A percentile compares a stretch with the other conserved stretches of the same genome.
These are phyloP conservation scores for Suillus hirtellus DNA, from an alignment of 768 basidiomycete species.

Conservation along the genomic window DNA sequence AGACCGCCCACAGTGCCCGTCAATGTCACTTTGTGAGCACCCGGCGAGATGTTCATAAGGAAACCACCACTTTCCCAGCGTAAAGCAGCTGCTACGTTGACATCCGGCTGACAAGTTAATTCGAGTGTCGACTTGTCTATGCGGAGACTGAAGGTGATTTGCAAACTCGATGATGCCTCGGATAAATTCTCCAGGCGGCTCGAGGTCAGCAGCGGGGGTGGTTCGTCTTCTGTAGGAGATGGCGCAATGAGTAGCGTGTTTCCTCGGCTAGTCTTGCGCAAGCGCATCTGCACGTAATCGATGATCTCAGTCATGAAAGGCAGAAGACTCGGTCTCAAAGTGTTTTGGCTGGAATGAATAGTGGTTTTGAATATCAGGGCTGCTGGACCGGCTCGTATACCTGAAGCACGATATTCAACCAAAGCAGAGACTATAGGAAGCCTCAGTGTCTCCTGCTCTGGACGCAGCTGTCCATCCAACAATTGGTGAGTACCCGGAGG, in stretches of 20 bases:
- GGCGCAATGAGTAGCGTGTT: conserved; percentile 17
- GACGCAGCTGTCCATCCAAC: conserved; percentile 25
- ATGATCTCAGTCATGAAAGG: conserved; percentile 83
- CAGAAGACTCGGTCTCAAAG: conserved; percentile 75
- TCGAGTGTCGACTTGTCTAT: conserved; percentile 89
- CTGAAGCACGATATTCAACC: conserved; percentile 74
- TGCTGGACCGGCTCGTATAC: conserved; percentile 50
- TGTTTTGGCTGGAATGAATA: conserved; percentile 89
- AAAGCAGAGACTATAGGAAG: conserved; percentile 80
- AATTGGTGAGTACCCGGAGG: conserved; percentile 38
- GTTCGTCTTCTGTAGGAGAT: conserved; percentile 17
- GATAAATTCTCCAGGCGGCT: conserved; percentile 15
- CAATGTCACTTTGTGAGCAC: conserved; percentile 68
- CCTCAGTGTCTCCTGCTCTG: conserved; percentile 60
- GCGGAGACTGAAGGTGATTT: conserved; percentile 83
- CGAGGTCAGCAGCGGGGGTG: conserved; percentile 22
- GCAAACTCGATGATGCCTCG: conserved; percentile 48
- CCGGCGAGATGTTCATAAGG: conserved; percentile 73
- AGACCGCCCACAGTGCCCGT: conserved; percentile 82
- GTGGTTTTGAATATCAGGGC: conserved; percentile 80
- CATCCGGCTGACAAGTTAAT: conserved; percentile 86
- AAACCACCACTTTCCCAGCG: conserved; percentile 97
- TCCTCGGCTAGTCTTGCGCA: conserved; percentile 51
- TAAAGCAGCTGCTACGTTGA: conserved; percentile 86
- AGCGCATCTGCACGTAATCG: conserved; percentile 64